These are phyloP conservation scores for Starmerella bombi DNA, from an alignment of 805 yeast genomes.

Conservation along the genomic window DNA sequence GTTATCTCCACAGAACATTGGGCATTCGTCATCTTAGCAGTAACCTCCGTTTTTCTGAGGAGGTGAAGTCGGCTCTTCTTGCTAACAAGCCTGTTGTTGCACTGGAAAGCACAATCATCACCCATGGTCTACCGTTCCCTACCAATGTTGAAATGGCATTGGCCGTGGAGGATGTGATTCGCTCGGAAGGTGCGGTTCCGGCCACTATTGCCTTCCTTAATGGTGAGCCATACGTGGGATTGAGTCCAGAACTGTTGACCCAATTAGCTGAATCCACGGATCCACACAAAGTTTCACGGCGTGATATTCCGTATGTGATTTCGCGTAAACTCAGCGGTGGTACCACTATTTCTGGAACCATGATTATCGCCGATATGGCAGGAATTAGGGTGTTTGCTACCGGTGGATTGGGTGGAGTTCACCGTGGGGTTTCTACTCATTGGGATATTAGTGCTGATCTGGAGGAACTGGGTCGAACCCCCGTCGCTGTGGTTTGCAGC, in stretches of 20 bases:
- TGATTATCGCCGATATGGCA: constrained; percentile 62
- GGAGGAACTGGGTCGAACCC: constrained; percentile 70
- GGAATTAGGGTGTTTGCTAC: constrained; percentile 82
- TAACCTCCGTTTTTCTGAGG: constrained; percentile 26
- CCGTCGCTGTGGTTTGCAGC: constrained; percentile 81
- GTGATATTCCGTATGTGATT: constrained; percentile 67
- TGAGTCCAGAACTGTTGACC: constrained; percentile 36
- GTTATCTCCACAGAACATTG: no score
- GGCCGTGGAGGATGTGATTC: constrained; percentile 47
- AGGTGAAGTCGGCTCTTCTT: constrained; percentile 48
- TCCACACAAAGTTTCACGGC: constrained; percentile 54
- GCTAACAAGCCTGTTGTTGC: constrained; percentile 60
- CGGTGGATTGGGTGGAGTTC: constrained; percentile 90
- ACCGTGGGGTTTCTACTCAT: constrained; percentile 57
- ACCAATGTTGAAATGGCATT: constrained; percentile 59
- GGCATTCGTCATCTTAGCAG: no score
- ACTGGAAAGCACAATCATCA: constrained; percentile 72
- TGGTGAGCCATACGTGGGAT: constrained; percentile 63
- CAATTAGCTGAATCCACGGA: constrained; percentile 33
- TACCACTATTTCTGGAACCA: constrained; percentile 79
- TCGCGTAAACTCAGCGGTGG: constrained; percentile 60
- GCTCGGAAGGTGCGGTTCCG: constrained; percentile 57
- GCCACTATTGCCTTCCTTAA: constrained; percentile 71
- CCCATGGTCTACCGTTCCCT: constrained; percentile 83
- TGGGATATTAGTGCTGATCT: constrained; percentile 81